These are phyloP conservation scores for Pelargonium citronellum DNA, from an alignment of 441 rosid species.

Conservation along the genomic window DNA sequence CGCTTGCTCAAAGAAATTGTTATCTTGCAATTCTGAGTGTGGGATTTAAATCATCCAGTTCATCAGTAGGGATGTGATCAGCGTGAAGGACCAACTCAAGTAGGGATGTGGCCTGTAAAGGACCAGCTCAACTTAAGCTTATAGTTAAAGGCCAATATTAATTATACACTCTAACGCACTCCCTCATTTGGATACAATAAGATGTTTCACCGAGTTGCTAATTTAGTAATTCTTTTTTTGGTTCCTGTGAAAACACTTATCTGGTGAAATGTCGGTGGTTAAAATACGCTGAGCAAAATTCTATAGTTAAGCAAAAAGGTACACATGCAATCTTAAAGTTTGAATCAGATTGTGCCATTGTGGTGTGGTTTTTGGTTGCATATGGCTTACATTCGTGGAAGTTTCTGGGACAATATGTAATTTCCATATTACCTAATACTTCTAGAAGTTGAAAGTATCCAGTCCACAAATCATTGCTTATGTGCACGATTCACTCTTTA, in stretches of 20 bases:
- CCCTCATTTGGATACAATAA: neutral
- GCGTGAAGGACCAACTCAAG: neutral
- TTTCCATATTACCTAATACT: neutral
- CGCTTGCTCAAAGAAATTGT: too few relatives aligned
- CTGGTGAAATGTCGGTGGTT: neutral
- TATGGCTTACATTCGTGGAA: neutral
- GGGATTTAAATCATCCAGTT: too few relatives aligned
- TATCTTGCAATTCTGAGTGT: too few relatives aligned
- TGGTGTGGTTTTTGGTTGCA: neutral
- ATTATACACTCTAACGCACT: neutral
- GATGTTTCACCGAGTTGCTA: neutral
- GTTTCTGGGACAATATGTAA: neutral
- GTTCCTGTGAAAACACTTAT: neutral
- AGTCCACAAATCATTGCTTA: constrained; percentile 7
- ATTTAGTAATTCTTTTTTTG: neutral
- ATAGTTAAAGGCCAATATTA: too few relatives aligned
- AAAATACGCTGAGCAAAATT: neutral
- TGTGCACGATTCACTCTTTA: constrained; percentile 20
- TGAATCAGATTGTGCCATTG: neutral
- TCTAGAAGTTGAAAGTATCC: neutral
- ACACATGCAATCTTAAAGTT: neutral
- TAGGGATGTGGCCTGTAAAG: too few relatives aligned
- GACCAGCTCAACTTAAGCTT: neutral
- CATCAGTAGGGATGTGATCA: too few relatives aligned
- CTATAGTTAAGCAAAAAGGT: neutral